Evolutionary conservation across 371 early-diverging fungal genomes (phyloP), one percentile per base, ranked within the genome.

Genomic region (Parasitella parasitica): DNA sequence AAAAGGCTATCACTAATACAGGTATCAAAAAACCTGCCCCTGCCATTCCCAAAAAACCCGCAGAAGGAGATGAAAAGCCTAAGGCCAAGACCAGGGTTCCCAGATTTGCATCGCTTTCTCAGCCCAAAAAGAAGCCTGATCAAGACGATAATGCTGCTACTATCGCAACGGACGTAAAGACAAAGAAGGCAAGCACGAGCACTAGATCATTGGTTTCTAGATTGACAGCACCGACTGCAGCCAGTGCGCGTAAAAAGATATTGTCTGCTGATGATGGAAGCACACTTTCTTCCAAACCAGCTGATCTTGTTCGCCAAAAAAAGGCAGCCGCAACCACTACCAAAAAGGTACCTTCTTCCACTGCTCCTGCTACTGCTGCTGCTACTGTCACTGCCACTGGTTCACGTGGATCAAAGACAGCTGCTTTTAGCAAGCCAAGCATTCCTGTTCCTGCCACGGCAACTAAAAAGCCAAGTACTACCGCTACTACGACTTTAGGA

Each of bases 181-280:
- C 54, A 46, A 62, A 62, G 39, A 66, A 66, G 41, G 66, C 53
- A 46, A 26, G 37, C 6, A 52, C 26, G 11, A 35, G 62, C 3
- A 52, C 65, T 9, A 52, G 51, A 53, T 64, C 72, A 24, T 35
- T 66, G 22, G 63, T 63, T 20, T 72, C 70, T 52, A 30, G 70
- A 41, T 59, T 66, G 50, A 63, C 70, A 46, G 63, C 70, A 20
- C 63, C 66, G 41, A 66, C 66, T 55, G 63, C 55, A 34, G 60
- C 66, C 18, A 65, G 66, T 59, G 63, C 66, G 41, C 62, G 66
- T 32, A 68, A 55, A 50, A 70, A 65, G 59, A n/a, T 59, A 30
- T 43, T 63, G 49, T 35, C 49, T 24, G 37, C 38, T 13, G 22
- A 15, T 39, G 46, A 32, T 6, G 15, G 20, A n/a, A 26, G 15